Percentiles rank a stretch among this genome's conserved stretches.
Evolutionary conservation across 768 basidiomycete species (phyloP).

Genomic region (Cystofilobasidium bisporidii): DNA sequence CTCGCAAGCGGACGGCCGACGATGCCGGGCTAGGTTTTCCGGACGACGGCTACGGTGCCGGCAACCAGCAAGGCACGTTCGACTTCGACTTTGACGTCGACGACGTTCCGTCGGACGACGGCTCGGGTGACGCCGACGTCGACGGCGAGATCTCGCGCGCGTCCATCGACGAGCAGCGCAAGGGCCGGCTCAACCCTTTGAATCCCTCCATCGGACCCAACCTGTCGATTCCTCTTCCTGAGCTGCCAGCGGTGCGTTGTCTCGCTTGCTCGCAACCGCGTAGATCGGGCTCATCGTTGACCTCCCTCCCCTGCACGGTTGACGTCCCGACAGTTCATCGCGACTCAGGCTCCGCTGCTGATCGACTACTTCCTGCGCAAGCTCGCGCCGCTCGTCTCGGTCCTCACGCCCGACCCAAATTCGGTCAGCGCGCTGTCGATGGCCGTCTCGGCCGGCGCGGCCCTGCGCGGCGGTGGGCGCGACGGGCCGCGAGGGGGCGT

Average conservation of each 20-base stretch:
- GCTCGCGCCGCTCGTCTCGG: slow-evolving; percentile 27
- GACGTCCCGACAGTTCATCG: slow-evolving; percentile 20
- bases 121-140: not conserved
- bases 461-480: not conserved
- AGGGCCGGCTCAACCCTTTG: not conserved
- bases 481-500: not conserved
- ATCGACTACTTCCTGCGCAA: slow-evolving; percentile 28
- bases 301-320: too few species aligned
- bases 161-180: not conserved
- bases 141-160: not conserved
- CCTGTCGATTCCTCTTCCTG: not conserved
- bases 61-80: not conserved
- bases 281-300: too few species aligned
- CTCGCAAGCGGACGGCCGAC: not conserved
- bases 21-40: not conserved
- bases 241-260: not conserved
- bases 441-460: slow-evolving; percentile 1
- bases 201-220: not conserved
- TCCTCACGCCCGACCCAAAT: slow-evolving; percentile 16
- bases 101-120: not conserved
- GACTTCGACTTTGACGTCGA: not conserved
- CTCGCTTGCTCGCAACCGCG: too few species aligned
- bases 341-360: slow-evolving; percentile 17
- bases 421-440: not conserved
- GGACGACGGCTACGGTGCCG: not conserved